These are phyloP conservation scores for Saturnispora sekii DNA, from an alignment of 805 yeast species.

Conservation along the genomic window DNA sequence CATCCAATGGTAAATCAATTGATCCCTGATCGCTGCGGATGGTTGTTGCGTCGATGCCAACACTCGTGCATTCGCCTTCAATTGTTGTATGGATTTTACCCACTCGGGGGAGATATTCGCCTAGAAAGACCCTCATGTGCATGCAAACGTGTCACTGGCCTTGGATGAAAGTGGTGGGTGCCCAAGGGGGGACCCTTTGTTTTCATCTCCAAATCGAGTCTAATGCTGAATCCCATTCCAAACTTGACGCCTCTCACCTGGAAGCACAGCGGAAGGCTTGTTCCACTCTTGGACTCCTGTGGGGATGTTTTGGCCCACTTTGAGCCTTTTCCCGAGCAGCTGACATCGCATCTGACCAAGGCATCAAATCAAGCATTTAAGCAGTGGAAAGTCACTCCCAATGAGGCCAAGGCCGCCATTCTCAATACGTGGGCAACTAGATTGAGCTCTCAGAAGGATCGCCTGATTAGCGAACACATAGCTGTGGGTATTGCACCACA, in stretches of 20 bases:
- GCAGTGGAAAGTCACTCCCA: slow-evolving; percentile 13
- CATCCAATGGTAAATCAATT: not conserved
- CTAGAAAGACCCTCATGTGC: not conserved
- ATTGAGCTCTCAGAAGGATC: slow-evolving; percentile 8
- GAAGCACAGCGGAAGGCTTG: not conserved
- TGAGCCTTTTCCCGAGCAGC: not conserved
- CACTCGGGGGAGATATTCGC: slow-evolving; percentile 6
- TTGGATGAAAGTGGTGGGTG: too few relatives aligned
- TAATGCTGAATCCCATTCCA: not conserved
- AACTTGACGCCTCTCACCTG: not conserved
- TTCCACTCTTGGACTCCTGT: not conserved
- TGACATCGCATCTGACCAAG: not conserved
- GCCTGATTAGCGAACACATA: slow-evolving; percentile 15
- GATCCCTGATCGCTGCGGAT: not conserved
- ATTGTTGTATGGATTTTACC: not conserved
- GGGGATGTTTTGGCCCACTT: not conserved
- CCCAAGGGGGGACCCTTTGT: not conserved
- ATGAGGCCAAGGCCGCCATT: slow-evolving; percentile 9
- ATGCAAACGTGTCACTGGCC: too few relatives aligned
- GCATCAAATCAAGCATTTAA: slow-evolving; percentile 14
- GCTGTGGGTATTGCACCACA: slow-evolving; percentile 27
- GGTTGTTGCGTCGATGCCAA: not conserved
- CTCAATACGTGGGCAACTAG: slow-evolving; percentile 10
- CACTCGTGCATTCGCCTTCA: not conserved
- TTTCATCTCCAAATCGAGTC: not conserved